Percentiles rank a stretch among this genome's conserved stretches.
Evolutionary conservation across 116 monocot genomes (phyloP).

Genomic region (Trichopus zeylanicus): DNA sequence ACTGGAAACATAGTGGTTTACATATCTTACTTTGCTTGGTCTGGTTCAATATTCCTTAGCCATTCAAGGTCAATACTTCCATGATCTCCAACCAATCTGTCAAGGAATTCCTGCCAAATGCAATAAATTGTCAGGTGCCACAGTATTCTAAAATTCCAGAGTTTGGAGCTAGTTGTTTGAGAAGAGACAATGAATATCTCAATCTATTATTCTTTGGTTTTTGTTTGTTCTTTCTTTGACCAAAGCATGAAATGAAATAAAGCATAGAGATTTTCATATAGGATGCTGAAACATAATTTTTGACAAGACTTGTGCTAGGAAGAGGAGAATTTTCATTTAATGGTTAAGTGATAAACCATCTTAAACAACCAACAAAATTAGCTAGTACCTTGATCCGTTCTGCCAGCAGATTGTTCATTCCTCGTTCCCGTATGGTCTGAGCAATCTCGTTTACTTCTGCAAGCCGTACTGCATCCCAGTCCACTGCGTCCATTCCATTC

Average conservation of each 20-base stretch:
- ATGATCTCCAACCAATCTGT: slow-evolving; percentile 70
- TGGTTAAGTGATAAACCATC: neutral
- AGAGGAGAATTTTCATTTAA: no score
- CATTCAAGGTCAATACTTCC: slow-evolving; percentile 96
- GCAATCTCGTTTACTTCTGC: slow-evolving; percentile 59
- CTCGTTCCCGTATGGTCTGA: slow-evolving; percentile 56
- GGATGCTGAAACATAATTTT: no score
- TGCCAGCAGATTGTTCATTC: slow-evolving; percentile 85
- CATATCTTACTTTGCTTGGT: slow-evolving; percentile 71
- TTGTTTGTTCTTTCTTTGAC: neutral
- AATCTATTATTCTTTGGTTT: neutral
- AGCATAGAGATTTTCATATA: neutral
- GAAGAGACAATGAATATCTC: neutral
- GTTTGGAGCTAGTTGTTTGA: no score
- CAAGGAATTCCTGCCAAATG: slow-evolving; percentile 62
- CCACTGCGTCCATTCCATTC: slow-evolving; percentile 51
- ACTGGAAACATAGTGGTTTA: no score
- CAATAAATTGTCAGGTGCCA: neutral
- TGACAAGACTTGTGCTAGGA: no score
- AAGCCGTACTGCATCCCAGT: slow-evolving; percentile 69
- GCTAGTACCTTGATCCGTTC: slow-evolving; percentile 79
- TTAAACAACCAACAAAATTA: neutral
- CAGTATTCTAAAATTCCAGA: no score
- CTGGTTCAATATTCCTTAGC: slow-evolving; percentile 81
- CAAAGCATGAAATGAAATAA: no score